These are phyloP conservation scores for Russula compacta DNA, from an alignment of 768 basidiomycete genomes.

Conservation along the genomic window DNA sequence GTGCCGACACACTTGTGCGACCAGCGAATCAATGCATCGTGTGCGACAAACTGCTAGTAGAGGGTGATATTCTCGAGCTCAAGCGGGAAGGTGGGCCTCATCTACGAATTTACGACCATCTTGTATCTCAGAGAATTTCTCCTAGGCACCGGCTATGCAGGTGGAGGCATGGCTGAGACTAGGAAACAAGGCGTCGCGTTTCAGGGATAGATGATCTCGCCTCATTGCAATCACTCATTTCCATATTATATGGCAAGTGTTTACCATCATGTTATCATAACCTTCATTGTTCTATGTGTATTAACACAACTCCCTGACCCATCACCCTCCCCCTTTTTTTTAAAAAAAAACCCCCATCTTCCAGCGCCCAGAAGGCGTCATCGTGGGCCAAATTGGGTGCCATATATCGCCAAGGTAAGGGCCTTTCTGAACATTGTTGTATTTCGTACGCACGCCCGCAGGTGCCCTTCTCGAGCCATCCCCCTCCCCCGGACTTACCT, in stretches of 20 bases:
- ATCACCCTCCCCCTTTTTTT: too few species aligned
- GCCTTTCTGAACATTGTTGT: too few species aligned
- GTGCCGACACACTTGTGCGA: constrained; percentile 78
- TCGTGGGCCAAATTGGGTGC: too few species aligned
- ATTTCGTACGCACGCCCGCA: too few species aligned
- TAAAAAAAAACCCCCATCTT: too few species aligned
- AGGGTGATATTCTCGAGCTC: constrained; percentile 72
- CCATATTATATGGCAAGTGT: background rate
- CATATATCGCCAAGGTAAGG: too few species aligned
- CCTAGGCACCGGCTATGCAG: constrained; percentile 85
- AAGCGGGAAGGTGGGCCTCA: constrained; percentile 70
- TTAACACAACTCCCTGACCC: too few species aligned
- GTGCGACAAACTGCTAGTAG: constrained; percentile 60
- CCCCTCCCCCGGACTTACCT: too few species aligned
- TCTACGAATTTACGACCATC: background rate
- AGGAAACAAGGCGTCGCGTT: constrained; percentile 74
- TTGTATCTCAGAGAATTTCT: too few species aligned
- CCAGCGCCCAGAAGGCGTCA: too few species aligned
- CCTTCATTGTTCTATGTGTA: too few species aligned
- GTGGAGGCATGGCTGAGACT: constrained; percentile 90
- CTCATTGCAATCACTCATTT: background rate
- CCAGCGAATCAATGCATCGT: constrained; percentile 76
- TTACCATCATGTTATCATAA: background rate
- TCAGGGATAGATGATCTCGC: constrained; percentile 48
- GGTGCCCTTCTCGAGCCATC: too few species aligned